Evolutionary conservation across 129 eudicot genomes (phyloP).

Genomic region (Lactuca sativa): DNA sequence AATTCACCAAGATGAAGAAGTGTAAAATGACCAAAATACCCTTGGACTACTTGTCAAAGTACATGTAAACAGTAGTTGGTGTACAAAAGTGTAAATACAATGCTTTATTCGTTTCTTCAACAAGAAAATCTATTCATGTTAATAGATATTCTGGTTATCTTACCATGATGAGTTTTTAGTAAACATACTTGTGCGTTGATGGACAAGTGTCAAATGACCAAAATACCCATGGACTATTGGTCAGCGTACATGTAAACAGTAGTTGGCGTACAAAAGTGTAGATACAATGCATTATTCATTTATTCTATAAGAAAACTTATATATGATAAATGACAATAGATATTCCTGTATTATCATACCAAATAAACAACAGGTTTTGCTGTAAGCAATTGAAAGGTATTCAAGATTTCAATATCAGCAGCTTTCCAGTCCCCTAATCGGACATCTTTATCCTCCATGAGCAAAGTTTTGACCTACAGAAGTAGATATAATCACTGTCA

Average conservation of each 20-base stretch:
- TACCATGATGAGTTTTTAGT: too few relatives aligned
- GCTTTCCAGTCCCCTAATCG: slow-evolving; percentile 97
- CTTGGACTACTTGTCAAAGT: too few relatives aligned
- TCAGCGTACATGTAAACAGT: too few relatives aligned
- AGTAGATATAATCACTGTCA: slow-evolving; percentile 10
- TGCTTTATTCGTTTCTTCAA: neutral
- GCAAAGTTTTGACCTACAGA: slow-evolving; percentile 64
- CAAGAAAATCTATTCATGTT: too few relatives aligned
- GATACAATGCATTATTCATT: neutral
- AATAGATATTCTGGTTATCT: too few relatives aligned
- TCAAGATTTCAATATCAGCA: slow-evolving; percentile 87
- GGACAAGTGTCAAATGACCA: neutral
- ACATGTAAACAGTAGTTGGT: too few relatives aligned
- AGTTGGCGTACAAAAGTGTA: neutral
- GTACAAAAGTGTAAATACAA: neutral
- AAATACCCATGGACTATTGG: neutral
- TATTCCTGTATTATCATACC: slow-evolving; percentile 43
- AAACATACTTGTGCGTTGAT: neutral
- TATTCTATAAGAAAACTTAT: neutral
- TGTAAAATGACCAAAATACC: too few relatives aligned
- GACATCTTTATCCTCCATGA: slow-evolving; percentile 81
- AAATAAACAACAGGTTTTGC: slow-evolving; percentile 97
- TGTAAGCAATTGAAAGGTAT: slow-evolving; percentile 93
- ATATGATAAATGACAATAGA: neutral
- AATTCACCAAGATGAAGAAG: neutral